Percentiles rank a stretch among this genome's conserved stretches.
Conservation (phyloP, 345 rosid genomes). For the Ceriops zippeliana region DNA sequence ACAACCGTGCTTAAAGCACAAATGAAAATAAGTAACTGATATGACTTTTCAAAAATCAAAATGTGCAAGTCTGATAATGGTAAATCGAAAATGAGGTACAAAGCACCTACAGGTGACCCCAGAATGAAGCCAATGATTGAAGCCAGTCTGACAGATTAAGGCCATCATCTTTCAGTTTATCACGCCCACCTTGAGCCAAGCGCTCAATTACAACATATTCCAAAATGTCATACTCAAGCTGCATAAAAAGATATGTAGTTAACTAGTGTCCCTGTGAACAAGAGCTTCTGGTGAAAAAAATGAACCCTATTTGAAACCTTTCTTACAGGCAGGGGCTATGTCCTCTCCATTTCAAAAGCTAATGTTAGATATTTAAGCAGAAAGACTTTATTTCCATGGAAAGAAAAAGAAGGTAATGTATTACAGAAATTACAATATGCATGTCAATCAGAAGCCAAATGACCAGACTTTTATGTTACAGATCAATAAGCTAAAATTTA, state of each 20-base stretch:
- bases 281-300: not conserved
- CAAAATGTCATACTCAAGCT: conserved; percentile 97
- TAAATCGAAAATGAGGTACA: conserved; percentile 22
- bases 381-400: too few species aligned
- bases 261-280: not conserved
- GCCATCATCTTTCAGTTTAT: conserved; percentile 96
- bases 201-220: conserved; percentile 99
- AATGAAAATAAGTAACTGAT: too few species aligned
- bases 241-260: conserved; percentile 21
- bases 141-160: conserved; percentile 99
- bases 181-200: conserved; percentile 89
- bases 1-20: too few species aligned
- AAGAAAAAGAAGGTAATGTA: too few species aligned
- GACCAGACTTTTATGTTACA: too few species aligned
- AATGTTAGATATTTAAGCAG: too few species aligned
- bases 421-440: too few species aligned
- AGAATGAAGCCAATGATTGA: conserved; percentile 96
- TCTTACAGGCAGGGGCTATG: too few species aligned
- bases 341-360: too few species aligned
- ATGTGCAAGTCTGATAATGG: not conserved
- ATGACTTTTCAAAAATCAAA: not conserved
- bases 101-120: conserved; percentile 98
- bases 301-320: not conserved
- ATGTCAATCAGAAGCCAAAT: too few species aligned
- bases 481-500: too few species aligned